Base-by-base conservation (phyloP, 306 rosid genomes). In the Acacia crassicarpa region DNA sequence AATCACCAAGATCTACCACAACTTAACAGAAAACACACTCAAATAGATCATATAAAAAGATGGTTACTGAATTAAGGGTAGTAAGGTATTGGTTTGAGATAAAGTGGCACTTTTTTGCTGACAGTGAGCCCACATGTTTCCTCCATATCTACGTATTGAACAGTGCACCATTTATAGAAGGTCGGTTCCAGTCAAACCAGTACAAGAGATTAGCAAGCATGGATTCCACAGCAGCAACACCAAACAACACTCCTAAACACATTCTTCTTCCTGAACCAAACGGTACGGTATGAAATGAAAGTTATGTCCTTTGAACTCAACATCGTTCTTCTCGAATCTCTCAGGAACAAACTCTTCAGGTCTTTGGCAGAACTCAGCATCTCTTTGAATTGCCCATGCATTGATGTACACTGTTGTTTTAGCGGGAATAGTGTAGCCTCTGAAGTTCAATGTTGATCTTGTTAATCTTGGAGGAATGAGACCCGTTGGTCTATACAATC, bases 401-500 rank as follows among this genome's bases (percentile, higher is more conserved):
- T n/a, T n/a, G n/a, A n/a, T n/a, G n/a, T n/a, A n/a, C n/a, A n/a
- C n/a, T n/a, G n/a, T n/a, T n/a, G n/a, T n/a, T n/a, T n/a, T n/a
- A n/a, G n/a, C n/a, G n/a, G n/a, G n/a, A n/a, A n/a, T n/a, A n/a
- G n/a, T n/a, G n/a, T n/a, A n/a, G n/a, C n/a, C n/a, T n/a, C n/a
- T n/a, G n/a, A n/a, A n/a, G n/a, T n/a, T n/a, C n/a, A n/a, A n/a
- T n/a, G n/a, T n/a, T n/a, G n/a, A 13, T n/a, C n/a, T n/a, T 84
- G 92, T 77, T 81, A 76, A 67, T 19, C 92, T 58, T 22, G 90
- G 88, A 14, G 76, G 25, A 23, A 85, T 2, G 2, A 89, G 80
- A 33, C 94, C 74, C 25, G 23, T 6, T 1, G 95, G 86, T 27
- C 91, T 83, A 33, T 84, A 94, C 2, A 89, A 76, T 44, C 97